A percentile compares a stretch with the other conserved stretches of the same genome.
Evolutionary conservation across 106 monocot species (phyloP).

Genomic region (Phalaenopsis equestris): DNA sequence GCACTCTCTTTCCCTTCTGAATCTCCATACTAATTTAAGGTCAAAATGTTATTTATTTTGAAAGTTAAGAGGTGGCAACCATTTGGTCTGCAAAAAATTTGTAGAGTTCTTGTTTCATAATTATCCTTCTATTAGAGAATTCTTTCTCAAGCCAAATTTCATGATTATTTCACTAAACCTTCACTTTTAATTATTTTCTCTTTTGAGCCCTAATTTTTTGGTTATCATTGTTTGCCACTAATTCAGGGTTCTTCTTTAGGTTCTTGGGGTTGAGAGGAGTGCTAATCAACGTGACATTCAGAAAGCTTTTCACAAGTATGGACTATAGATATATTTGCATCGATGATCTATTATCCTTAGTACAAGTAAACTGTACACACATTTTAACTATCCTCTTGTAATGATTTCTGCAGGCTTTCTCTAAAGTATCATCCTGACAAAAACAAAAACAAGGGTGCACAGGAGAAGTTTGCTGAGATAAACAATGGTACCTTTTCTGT

Average conservation of each 20-base stretch:
- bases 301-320: constrained; percentile 95
- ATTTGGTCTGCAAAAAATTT: not conserved
- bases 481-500: constrained; percentile 65
- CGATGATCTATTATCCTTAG: not conserved
- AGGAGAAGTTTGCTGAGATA: constrained; percentile 91
- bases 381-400: not conserved
- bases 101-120: not conserved
- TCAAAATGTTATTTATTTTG: not conserved
- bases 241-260: constrained; percentile 30
- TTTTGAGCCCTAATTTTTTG: not conserved
- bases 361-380: not conserved
- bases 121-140: not conserved
- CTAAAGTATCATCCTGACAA: constrained; percentile 97
- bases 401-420: constrained; percentile 56
- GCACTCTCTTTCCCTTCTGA: no score
- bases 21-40: not conserved
- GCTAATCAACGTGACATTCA: constrained; percentile 87
- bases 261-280: constrained; percentile 86
- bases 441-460: constrained; percentile 85
- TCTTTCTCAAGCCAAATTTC: not conserved
- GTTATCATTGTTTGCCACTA: not conserved
- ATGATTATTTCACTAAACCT: not conserved
- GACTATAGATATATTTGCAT: not conserved
- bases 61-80: not conserved
- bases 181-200: not conserved